Evolutionary conservation across 306 rosid species (phyloP).

Genomic region (Cucurbita ficifolia): DNA sequence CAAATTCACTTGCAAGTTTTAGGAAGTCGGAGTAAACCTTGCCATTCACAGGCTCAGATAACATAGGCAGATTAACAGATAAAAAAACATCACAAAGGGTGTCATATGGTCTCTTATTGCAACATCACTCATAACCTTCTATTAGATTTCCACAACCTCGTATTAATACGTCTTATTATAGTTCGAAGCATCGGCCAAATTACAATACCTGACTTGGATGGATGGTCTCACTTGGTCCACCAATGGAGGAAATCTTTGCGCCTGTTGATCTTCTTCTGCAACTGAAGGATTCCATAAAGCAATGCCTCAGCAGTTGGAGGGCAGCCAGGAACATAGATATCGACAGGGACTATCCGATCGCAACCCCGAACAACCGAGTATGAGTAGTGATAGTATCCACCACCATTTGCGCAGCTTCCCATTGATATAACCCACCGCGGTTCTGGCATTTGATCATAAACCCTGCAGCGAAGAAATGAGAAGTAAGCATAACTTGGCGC

Average conservation of each 20-base stretch:
- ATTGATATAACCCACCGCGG: slow-evolving; percentile 97
- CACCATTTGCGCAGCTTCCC: slow-evolving; percentile 99
- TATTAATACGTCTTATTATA: slow-evolving; percentile 19
- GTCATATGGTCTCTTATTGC: background rate
- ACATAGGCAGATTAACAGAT: background rate
- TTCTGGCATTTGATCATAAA: slow-evolving; percentile 98
- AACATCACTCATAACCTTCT: slow-evolving; percentile 1
- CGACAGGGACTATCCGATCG: slow-evolving; percentile 91
- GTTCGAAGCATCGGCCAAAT: slow-evolving; percentile 21
- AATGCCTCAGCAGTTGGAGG: slow-evolving; percentile 98
- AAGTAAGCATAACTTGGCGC: background rate
- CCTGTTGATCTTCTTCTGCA: slow-evolving; percentile 95
- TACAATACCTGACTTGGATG: slow-evolving; percentile 2
- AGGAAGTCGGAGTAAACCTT: background rate
- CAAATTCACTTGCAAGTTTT: background rate
- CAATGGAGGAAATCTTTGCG: slow-evolving; percentile 91
- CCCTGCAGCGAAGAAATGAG: slow-evolving; percentile 36
- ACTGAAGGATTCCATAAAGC: slow-evolving; percentile 85
- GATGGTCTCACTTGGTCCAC: slow-evolving; percentile 78
- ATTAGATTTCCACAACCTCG: slow-evolving; percentile 6
- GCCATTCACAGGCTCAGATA: background rate
- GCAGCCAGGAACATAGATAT: slow-evolving; percentile 91
- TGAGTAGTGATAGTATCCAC: slow-evolving; percentile 97
- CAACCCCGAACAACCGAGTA: slow-evolving; percentile 92
- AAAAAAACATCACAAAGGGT: background rate